phyloP scores from a whole-genome alignment of 495 filamentous ascomycete genomes.

The Lasiosphaeris hirsuta region DNA sequence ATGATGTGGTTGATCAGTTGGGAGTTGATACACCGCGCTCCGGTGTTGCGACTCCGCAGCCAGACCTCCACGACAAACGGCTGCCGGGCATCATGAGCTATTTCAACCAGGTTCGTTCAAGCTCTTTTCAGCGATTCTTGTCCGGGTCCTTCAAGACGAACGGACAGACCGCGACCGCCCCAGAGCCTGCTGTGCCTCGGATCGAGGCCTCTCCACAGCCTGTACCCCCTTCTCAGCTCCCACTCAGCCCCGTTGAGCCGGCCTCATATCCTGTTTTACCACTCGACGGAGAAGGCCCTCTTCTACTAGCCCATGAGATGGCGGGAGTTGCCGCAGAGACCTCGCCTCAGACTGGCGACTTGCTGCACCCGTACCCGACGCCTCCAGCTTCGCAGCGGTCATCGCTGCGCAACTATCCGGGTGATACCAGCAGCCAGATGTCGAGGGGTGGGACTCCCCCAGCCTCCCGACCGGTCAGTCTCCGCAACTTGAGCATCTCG shows the following conservation, averaged over 20 bases:
- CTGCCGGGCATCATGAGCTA: slow-evolving; percentile 88
- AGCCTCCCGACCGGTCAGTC: slow-evolving; percentile 23
- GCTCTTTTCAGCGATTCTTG: slow-evolving; percentile 42
- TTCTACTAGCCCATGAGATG: slow-evolving; percentile 53
- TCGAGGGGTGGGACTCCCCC: slow-evolving; percentile 27
- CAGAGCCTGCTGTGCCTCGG: slow-evolving; percentile 31
- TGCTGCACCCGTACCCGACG: slow-evolving; percentile 51
- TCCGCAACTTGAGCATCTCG: slow-evolving; percentile 41
- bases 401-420: slow-evolving; percentile 49
- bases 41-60: slow-evolving; percentile 81
- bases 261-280: slow-evolving; percentile 23
- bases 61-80: slow-evolving; percentile 85
- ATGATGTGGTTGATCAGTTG: slow-evolving; percentile 72
- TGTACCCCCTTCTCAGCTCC: slow-evolving; percentile 22
- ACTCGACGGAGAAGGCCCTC: slow-evolving; percentile 37
- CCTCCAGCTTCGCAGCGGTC: slow-evolving; percentile 56
- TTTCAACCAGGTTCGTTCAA: slow-evolving; percentile 94
- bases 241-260: slow-evolving; percentile 23
- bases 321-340: slow-evolving; percentile 32
- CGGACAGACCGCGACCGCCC: slow-evolving; percentile 37
- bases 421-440: slow-evolving; percentile 43
- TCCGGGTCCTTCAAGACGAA: slow-evolving; percentile 34
- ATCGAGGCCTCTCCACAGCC: slow-evolving; percentile 34
- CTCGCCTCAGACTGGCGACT: slow-evolving; percentile 31
- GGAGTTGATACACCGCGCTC: slow-evolving; percentile 80